Conservation (phyloP, 1,284 basidiomycete genomes). For the Ceratobasidium sp. region DNA sequence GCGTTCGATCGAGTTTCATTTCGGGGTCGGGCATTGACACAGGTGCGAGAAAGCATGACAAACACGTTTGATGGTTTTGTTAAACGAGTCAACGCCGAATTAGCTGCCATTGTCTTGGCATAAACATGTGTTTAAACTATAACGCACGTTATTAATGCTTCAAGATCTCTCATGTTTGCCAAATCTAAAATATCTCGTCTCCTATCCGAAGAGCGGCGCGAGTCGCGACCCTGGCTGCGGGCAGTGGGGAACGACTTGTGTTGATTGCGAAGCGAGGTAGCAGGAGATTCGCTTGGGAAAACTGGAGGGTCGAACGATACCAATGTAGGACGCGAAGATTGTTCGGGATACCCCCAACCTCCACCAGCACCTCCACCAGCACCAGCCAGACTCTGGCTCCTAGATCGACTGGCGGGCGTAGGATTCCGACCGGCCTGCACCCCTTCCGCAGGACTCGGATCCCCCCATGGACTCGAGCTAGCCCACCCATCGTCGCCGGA, state of each 20-base stretch:
- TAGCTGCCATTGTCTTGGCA: background rate
- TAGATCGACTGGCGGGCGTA: background rate
- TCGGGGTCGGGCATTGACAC: conserved; percentile 13
- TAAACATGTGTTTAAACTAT: background rate
- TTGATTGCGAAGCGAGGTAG: background rate
- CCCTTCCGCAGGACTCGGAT: background rate
- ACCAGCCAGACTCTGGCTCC: background rate
- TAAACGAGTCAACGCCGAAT: background rate
- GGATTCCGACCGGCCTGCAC: background rate
- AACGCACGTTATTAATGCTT: conserved; percentile 14
- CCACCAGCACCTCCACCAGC: background rate
- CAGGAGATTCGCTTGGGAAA: background rate
- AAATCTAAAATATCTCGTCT: background rate
- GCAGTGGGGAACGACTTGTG: background rate
- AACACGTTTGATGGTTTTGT: background rate
- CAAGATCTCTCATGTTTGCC: conserved; percentile 14
- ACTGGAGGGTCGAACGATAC: conserved; percentile 9
- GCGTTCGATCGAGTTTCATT: background rate
- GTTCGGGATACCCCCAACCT: conserved; percentile 28
- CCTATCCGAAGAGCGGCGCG: background rate
- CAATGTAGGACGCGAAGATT: background rate
- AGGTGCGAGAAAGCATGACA: background rate
- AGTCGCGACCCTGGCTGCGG: background rate
- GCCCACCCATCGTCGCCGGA: too few species aligned
- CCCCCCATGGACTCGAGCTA: too few species aligned